Evolutionary conservation across 192 early-diverging fungal species (phyloP).

Genomic region (Neocallimastix lanati): DNA sequence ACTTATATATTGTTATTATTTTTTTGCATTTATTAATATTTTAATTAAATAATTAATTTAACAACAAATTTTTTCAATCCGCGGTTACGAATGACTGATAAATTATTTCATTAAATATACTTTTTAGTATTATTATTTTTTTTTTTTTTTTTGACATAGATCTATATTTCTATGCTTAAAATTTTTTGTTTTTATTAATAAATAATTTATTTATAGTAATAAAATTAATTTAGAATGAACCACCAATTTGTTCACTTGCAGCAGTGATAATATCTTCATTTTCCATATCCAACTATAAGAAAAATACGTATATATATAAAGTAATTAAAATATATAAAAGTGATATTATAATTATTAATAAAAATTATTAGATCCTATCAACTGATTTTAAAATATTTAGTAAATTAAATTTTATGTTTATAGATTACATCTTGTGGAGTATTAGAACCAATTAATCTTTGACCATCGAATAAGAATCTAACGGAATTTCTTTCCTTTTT

Average conservation of each 20-base stretch:
- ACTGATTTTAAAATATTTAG: too few species aligned
- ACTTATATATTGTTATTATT: too few species aligned
- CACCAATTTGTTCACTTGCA: conserved; percentile 85
- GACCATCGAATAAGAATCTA: conserved; percentile 80
- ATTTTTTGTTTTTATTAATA: background rate
- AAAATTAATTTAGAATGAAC: conserved; percentile 3
- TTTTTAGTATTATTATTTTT: too few species aligned
- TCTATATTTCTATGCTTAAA: background rate
- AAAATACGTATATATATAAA: too few species aligned
- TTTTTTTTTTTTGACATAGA: background rate
- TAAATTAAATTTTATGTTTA: background rate
- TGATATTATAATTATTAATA: too few species aligned
- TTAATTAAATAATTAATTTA: too few species aligned
- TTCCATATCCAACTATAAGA: conserved; percentile 83
- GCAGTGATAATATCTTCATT: conserved; percentile 89
- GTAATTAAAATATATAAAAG: too few species aligned
- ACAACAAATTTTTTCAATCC: too few species aligned
- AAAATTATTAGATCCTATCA: too few species aligned
- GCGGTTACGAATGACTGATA: too few species aligned
- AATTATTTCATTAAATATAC: too few species aligned
- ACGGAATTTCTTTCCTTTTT: conserved; percentile 49
- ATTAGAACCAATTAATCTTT: conserved; percentile 53
- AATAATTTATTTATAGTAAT: background rate
- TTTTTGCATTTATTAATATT: too few species aligned
- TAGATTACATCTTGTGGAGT: conserved; percentile 63